A percentile compares a stretch with the other conserved stretches of the same genome.
phyloP scores from a whole-genome alignment of 2,329 filamentous ascomycete species.

The Epichloe glyceriae region DNA sequence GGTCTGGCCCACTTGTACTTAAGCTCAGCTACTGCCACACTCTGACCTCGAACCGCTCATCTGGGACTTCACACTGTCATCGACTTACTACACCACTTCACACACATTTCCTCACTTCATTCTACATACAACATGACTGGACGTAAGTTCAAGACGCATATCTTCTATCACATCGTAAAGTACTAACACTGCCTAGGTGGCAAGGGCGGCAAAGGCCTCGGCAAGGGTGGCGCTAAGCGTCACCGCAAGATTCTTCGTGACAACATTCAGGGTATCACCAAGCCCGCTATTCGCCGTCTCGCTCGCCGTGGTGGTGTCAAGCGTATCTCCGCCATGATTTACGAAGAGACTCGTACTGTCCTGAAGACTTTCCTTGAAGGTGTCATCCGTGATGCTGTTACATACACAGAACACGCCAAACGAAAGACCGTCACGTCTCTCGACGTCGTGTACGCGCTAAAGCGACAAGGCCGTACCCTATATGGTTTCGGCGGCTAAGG shows the following conservation, averaged over 20 bases:
- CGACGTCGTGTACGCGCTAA: conserved; percentile 54
- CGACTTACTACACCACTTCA: conserved; percentile 1
- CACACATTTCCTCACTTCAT: conserved; percentile 7
- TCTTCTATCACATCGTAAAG: no score
- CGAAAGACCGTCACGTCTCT: conserved; percentile 65
- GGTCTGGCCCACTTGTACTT: conserved; percentile 26
- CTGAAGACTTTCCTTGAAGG: conserved; percentile 67
- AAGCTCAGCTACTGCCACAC: conserved; percentile 21
- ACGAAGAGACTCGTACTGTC: conserved; percentile 66
- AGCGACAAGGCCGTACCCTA: conserved; percentile 61
- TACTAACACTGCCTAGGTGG: conserved; percentile 54
- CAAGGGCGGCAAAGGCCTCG: conserved; percentile 94
- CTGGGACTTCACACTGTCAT: conserved; percentile 5
- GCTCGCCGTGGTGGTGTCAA: conserved; percentile 99
- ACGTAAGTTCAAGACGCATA: conserved; percentile 41
- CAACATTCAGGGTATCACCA: conserved; percentile 99
- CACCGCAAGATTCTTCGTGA: conserved; percentile 98
- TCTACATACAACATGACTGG: conserved; percentile 48
- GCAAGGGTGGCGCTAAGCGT: conserved; percentile 97
- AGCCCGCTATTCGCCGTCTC: conserved; percentile 96
- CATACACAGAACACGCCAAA: conserved; percentile 70
- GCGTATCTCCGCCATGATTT: conserved; percentile 95
- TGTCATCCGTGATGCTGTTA: conserved; percentile 65
- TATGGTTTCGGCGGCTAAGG: conserved; percentile 78
- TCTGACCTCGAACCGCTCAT: conserved; percentile 6